A percentile compares a stretch with the other conserved stretches of the same genome.
Conservation (phyloP, 192 early-diverging fungal species). For the Umbelopsis vinacea region DNA sequence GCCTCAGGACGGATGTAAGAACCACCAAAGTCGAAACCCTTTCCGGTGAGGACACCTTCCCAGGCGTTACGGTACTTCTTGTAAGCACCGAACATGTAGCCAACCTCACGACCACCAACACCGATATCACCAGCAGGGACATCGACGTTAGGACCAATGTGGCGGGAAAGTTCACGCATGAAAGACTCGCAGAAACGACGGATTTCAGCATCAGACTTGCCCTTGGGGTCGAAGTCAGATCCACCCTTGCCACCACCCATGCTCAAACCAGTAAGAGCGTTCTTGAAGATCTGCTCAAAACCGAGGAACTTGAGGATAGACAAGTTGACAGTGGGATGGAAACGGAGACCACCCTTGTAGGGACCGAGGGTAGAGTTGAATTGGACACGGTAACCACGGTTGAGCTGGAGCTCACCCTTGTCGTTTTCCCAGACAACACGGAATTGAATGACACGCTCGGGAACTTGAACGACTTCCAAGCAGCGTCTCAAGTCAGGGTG, state of each 20-base stretch:
- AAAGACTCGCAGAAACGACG: constrained; percentile 59
- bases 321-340: constrained; percentile 60
- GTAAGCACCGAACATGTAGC: constrained; percentile 60
- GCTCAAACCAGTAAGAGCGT: constrained; percentile 58
- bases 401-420: constrained; percentile 51
- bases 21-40: constrained; percentile 57
- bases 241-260: constrained; percentile 61
- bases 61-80: constrained; percentile 58
- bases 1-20: constrained; percentile 59
- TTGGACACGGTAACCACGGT: constrained; percentile 61
- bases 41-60: constrained; percentile 55
- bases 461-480: constrained; percentile 52
- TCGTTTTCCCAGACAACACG: constrained; percentile 59
- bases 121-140: constrained; percentile 59
- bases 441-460: constrained; percentile 57
- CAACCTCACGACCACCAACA: constrained; percentile 56
- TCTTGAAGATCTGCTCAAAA: constrained; percentile 63
- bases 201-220: constrained; percentile 54
- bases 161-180: constrained; percentile 58
- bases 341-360: constrained; percentile 62
- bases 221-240: constrained; percentile 55
- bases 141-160: constrained; percentile 57
- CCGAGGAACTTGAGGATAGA: constrained; percentile 60
- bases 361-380: constrained; percentile 62
- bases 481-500: constrained; percentile 49